Evolutionary conservation across 768 basidiomycete species (phyloP).

Genomic region (Coprinopsis sp.): DNA sequence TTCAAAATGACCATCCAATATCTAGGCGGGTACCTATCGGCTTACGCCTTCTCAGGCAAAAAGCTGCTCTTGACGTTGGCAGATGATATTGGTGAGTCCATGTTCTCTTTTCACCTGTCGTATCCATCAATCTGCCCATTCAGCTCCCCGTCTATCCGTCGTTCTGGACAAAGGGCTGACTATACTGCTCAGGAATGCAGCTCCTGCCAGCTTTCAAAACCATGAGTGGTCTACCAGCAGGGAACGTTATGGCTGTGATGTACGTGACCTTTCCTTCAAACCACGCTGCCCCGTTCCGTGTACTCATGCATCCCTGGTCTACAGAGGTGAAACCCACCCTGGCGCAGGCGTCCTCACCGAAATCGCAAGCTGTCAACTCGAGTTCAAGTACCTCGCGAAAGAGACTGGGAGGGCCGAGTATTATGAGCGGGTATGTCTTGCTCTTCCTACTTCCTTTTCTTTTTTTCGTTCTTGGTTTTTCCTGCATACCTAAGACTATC

Average conservation of each 20-base stretch:
- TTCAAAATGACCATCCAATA: slow-evolving; percentile 76
- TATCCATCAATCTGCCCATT: no score
- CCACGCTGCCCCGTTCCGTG: background rate
- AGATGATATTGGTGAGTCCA: slow-evolving; percentile 61
- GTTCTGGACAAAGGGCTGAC: no score
- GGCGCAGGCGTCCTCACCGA: slow-evolving; percentile 31
- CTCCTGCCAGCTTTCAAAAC: slow-evolving; percentile 61
- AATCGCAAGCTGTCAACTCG: slow-evolving; percentile 57
- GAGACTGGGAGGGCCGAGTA: slow-evolving; percentile 56
- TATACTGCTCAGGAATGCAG: no score
- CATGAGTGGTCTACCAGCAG: slow-evolving; percentile 57
- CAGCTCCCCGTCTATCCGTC: no score
- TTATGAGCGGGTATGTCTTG: slow-evolving; percentile 32
- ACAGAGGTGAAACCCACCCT: background rate
- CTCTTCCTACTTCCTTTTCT: no score
- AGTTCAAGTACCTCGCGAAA: slow-evolving; percentile 72
- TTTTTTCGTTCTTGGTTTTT: no score
- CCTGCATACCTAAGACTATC: no score
- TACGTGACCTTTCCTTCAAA: slow-evolving; percentile 12
- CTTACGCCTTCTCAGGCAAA: slow-evolving; percentile 67
- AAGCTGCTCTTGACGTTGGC: slow-evolving; percentile 55
- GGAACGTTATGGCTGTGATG: slow-evolving; percentile 53
- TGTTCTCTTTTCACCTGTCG: no score
- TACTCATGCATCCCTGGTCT: background rate
- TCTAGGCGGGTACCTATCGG: slow-evolving; percentile 72